Evolutionary conservation across 306 rosid genomes (phyloP).

Genomic region (Casuarina equisetifolia): DNA sequence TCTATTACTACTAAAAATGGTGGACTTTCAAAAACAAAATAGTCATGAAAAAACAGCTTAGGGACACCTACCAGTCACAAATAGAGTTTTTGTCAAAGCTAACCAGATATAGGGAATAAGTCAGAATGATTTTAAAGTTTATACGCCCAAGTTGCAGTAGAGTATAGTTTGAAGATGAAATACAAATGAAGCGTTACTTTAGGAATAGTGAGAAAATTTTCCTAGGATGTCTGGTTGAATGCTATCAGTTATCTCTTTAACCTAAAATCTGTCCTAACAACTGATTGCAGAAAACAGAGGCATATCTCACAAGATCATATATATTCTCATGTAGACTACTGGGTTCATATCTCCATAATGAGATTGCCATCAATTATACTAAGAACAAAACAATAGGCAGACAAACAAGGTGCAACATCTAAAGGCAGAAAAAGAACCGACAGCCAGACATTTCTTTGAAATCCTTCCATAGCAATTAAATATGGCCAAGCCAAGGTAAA

Average conservation of each 20-base stretch:
- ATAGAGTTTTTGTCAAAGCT: not conserved
- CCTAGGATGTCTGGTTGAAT: not conserved
- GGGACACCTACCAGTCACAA: too few species aligned
- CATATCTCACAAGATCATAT: not conserved
- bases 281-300: conserved; percentile 13
- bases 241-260: conserved; percentile 1
- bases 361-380: not conserved
- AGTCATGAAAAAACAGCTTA: too few species aligned
- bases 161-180: too few species aligned
- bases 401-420: not conserved
- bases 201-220: too few species aligned
- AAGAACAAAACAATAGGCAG: not conserved
- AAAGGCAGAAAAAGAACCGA: not conserved
- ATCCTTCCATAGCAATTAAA: not conserved
- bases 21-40: too few species aligned
- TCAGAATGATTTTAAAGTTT: too few species aligned
- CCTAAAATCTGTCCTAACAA: conserved; percentile 2
- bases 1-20: too few species aligned
- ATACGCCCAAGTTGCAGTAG: too few species aligned
- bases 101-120: not conserved
- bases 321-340: not conserved
- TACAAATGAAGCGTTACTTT: too few species aligned
- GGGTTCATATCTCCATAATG: not conserved
- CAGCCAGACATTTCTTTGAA: not conserved
- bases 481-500: not conserved